Conservation (phyloP, 73 alveolate genomes). For the Paramecium sonneborni region DNA sequence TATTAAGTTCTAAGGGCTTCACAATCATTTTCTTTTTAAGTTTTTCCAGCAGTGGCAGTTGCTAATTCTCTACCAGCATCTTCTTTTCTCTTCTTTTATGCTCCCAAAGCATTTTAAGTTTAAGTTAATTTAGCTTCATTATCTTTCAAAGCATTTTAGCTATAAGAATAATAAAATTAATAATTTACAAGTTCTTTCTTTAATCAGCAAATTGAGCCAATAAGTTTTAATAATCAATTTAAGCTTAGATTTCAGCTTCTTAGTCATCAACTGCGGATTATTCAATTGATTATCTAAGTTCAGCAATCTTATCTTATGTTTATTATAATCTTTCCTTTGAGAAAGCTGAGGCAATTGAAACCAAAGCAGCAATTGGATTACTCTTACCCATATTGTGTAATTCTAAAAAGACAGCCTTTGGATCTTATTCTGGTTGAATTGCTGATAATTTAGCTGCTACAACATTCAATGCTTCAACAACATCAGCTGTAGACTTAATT, state of each 20-base stretch:
- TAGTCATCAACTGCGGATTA: conserved; percentile 31
- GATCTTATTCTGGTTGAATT: conserved; percentile 53
- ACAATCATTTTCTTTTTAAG: conserved; percentile 43
- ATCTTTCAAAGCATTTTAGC: conserved; percentile 32
- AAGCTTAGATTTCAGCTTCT: conserved; percentile 49
- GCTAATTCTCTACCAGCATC: conserved; percentile 49
- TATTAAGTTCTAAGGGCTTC: conserved; percentile 53
- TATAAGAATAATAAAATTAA: not conserved
- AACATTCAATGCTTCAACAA: conserved; percentile 53
- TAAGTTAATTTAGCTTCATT: conserved; percentile 12
- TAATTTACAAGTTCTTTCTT: conserved; percentile 20
- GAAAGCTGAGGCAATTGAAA: conserved; percentile 52
- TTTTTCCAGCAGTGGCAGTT: conserved; percentile 38
- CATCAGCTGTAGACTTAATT: conserved; percentile 29
- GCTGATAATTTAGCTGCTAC: conserved; percentile 56
- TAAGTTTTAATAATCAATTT: conserved; percentile 29
- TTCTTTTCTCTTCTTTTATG: conserved; percentile 58
- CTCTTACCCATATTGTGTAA: conserved; percentile 50
- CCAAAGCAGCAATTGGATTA: conserved; percentile 59
- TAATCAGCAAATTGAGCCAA: conserved; percentile 10
- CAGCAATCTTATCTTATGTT: conserved; percentile 23
- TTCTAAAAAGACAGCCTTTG: conserved; percentile 49
- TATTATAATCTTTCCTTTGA: conserved; percentile 18
- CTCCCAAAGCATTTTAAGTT: conserved; percentile 40
- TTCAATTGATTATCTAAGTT: conserved; percentile 46